These are phyloP conservation scores for Lizonia empirigonia DNA, from an alignment of 2,329 filamentous ascomycete species.

Conservation along the genomic window DNA sequence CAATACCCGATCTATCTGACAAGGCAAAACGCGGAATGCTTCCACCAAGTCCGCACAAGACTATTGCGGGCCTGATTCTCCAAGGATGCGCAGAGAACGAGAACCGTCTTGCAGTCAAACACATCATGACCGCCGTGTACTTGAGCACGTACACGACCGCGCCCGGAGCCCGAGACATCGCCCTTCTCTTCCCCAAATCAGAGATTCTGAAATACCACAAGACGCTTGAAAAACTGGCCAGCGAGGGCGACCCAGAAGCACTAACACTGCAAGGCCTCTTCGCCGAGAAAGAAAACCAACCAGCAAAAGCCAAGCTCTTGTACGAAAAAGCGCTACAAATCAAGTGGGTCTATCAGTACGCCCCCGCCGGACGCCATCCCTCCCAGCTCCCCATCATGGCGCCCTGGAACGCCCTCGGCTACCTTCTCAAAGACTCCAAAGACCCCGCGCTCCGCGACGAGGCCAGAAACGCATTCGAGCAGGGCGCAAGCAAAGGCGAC, in stretches of 20 bases:
- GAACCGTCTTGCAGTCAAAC: slow-evolving; percentile 37
- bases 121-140: slow-evolving; percentile 37
- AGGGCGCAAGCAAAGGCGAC: slow-evolving; percentile 48
- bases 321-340: slow-evolving; percentile 32
- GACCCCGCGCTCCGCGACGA: slow-evolving; percentile 21
- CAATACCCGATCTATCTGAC: slow-evolving; percentile 34
- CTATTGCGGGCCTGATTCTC: slow-evolving; percentile 26
- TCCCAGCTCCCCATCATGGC: slow-evolving; percentile 33
- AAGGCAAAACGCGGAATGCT: slow-evolving; percentile 22
- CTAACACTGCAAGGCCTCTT: slow-evolving; percentile 41
- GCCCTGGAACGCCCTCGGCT: slow-evolving; percentile 42
- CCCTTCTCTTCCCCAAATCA: slow-evolving; percentile 22
- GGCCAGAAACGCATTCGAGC: slow-evolving; percentile 41
- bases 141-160: slow-evolving; percentile 17
- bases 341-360: slow-evolving; percentile 21
- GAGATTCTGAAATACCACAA: slow-evolving; percentile 28
- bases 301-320: slow-evolving; percentile 22
- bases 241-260: slow-evolving; percentile 29
- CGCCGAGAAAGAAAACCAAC: slow-evolving; percentile 34
- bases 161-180: slow-evolving; percentile 20
- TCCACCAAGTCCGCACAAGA: slow-evolving; percentile 34
- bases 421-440: slow-evolving; percentile 24
- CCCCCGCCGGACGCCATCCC: slow-evolving; percentile 24
- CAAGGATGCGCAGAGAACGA: slow-evolving; percentile 37
- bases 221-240: slow-evolving; percentile 28